Conservation (phyloP, 768 basidiomycete species). For the Lactarius hatsudake region DNA sequence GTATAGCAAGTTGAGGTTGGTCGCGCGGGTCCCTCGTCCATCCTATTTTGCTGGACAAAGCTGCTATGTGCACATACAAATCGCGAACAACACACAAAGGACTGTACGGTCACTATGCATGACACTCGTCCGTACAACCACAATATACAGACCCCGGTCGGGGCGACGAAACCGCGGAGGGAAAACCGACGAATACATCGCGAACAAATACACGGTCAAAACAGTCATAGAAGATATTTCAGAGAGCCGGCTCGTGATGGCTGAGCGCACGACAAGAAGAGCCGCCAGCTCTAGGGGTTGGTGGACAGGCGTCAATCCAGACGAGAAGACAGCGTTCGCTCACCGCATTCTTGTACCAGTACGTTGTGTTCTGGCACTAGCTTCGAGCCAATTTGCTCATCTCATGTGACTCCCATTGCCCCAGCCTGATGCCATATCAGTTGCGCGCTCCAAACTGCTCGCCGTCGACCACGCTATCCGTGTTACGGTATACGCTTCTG, state of each 20-base stretch:
- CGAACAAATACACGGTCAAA: constrained; percentile 61
- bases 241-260: constrained; percentile 62
- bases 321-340: constrained; percentile 58
- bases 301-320: constrained; percentile 79
- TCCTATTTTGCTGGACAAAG: constrained; percentile 82
- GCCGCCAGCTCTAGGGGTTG: constrained; percentile 82
- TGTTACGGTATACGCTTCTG: constrained; percentile 58
- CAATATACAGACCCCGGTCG: constrained; percentile 58
- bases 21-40: constrained; percentile 64
- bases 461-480: constrained; percentile 75
- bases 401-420: neutral
- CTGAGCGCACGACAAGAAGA: constrained; percentile 59
- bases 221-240: constrained; percentile 63
- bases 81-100: constrained; percentile 68
- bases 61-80: constrained; percentile 61
- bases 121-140: constrained; percentile 61
- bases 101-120: constrained; percentile 63
- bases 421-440: constrained; percentile 67
- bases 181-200: constrained; percentile 37
- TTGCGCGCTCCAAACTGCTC: constrained; percentile 64
- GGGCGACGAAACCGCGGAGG: constrained; percentile 35
- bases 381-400: neutral
- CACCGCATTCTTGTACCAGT: constrained; percentile 77
- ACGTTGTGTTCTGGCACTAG: constrained; percentile 33
- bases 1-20: constrained; percentile 52